Percentiles rank a stretch among this genome's conserved stretches.
These are phyloP conservation scores for Suillus fuscotomentosus DNA, from an alignment of 768 basidiomycete genomes.

Conservation along the genomic window DNA sequence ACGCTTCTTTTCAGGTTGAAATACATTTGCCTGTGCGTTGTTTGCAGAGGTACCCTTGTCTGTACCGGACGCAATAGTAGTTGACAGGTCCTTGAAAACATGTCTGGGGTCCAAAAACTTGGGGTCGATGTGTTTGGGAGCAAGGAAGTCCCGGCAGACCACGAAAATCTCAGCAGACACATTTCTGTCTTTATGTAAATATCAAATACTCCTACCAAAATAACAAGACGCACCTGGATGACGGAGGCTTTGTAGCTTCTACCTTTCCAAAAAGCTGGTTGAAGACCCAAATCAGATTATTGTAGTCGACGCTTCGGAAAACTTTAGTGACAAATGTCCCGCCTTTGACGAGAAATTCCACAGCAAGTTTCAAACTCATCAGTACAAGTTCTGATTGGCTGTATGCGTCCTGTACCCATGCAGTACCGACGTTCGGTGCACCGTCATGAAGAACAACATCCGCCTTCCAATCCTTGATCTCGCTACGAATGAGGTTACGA, in stretches of 20 bases:
- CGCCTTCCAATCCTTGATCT: constrained; percentile 98
- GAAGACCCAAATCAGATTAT: constrained; percentile 98
- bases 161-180: constrained; percentile 99
- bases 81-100: constrained; percentile 90
- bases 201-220: background rate
- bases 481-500: constrained; percentile 78
- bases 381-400: constrained; percentile 95
- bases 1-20: constrained; percentile 96
- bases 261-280: constrained; percentile 94
- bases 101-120: constrained; percentile 97
- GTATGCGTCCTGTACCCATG: constrained; percentile 99
- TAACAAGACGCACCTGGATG: constrained; percentile 69
- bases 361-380: constrained; percentile 92
- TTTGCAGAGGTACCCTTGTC: constrained; percentile 58
- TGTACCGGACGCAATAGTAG: constrained; percentile 39
- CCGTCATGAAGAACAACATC: constrained; percentile 98
- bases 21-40: constrained; percentile 85
- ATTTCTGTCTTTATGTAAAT: constrained; percentile 53
- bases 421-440: constrained; percentile 98
- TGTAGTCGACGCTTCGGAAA: constrained; percentile 97
- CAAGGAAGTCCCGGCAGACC: constrained; percentile 91
- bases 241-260: constrained; percentile 98
- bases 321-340: constrained; percentile 98
- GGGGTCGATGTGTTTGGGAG: constrained; percentile 94
- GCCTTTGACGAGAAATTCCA: constrained; percentile 90